Evolutionary conservation across 345 rosid genomes (phyloP), one percentile per base, ranked within the genome.

Genomic region (Brassica incana): DNA sequence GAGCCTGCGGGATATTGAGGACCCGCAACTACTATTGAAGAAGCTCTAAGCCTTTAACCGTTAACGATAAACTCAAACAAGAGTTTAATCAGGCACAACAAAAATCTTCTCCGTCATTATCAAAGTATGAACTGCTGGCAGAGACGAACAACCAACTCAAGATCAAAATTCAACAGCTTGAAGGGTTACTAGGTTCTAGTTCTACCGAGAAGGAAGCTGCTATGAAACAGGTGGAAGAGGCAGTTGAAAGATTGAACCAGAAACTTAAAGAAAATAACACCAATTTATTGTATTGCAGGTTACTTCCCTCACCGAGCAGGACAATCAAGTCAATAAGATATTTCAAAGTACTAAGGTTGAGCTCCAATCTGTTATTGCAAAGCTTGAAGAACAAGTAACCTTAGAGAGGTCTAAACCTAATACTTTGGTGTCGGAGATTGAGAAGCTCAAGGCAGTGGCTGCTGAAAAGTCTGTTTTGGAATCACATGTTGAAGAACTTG

Each of bases 131-230:
- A 75, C 85, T 90, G 23, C 81, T 96, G 60, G 88, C 84, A 20
- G 92, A 86, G 87, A 88, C 95, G 56, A 96, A 90, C 84, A 84
- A 79, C 77, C 95, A 93, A 77, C 97, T 93, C n/a, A 91, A 91
- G 80, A 80, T 69, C 70, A 88, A 86, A 85, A 83, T 92, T 23
- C 88, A 88, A 61, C 97, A 93, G 77, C 95, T 93, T 73, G 87
- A 93, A 72, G 93, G 87, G 70, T 75, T 86, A 81, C 80, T 92
- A 33, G 81, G 80, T 78, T 76, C 90, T 65, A 79, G 88, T 65
- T 72, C 78, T 73, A 89, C 85, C 25, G 97, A 96, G 82, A 93
- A 87, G 86, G 99, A 96, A 74, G 73, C 76, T 66, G 77, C 85
- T 5, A 62, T 88, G 81, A 85, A 84, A 77, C 85, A 85, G 40